Base-by-base conservation (phyloP, 768 basidiomycete genomes). In the Tubosaeta brunneosetosa region DNA sequence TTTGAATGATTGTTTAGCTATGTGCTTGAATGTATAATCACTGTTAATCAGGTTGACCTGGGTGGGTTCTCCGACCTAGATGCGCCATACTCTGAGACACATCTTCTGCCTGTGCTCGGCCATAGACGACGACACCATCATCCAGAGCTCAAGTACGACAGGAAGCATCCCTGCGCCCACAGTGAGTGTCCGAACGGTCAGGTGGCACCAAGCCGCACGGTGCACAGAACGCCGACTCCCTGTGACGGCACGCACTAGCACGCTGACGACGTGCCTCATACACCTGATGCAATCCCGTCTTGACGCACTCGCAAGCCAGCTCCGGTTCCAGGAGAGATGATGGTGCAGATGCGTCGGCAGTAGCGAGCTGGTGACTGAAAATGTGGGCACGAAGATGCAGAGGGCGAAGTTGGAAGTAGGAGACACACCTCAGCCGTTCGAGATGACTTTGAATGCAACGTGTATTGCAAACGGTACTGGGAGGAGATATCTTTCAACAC, bases 251-350 rank as follows among this genome's bases (percentile, higher is more conserved):
- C 93, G 92, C 46, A 85, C 60, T 0, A 76, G 71, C 0, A 80
- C 78, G 22, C 77, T 73, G 1, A 71, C 69, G 0, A 87, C 77
- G 10, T 94, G 76, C 0, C 79, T 83, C 1, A 73, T 65, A 60
- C 94, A 92, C 41, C 16, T 52, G 69, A 14, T 74, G 73, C 36
- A 92, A 67, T 3, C 81, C 87, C 6, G 79, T 75, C 64, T 92
- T 91, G 51, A 93, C 88, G 65, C 85, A 92, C 56, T 91, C 86
- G 64, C 79, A 93, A 67, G 89, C 85, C 34, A 94, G 77, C 61
- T 93, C 89, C 0, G 84, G 91, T 90, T 14, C 85, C 81, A 19
- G 92, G 73, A 3, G 75, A 48, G 4, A 49, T 36, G 41, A 66
- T 55, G 65, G 19, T 83, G 83, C 2, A 73, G 62, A 8, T 49